Evolutionary conservation across 2,329 filamentous ascomycete genomes (phyloP).

Genomic region (Trichoderma brevicompactum): DNA sequence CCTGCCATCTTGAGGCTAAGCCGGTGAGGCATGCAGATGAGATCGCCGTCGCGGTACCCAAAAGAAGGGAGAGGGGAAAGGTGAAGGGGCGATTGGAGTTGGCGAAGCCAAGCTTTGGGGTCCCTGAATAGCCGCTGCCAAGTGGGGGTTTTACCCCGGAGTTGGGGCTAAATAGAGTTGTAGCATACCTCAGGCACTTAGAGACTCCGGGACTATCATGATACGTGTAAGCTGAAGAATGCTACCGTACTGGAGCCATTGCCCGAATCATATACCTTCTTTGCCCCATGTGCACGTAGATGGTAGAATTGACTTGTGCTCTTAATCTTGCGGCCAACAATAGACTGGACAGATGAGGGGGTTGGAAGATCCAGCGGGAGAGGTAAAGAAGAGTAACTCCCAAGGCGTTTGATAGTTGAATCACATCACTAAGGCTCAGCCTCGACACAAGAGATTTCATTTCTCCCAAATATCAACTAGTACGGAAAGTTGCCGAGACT

Average conservation of each 20-base stretch:
- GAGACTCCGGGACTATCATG: too few species aligned
- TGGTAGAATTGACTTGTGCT: too few species aligned
- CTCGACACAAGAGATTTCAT: too few species aligned
- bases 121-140: neutral
- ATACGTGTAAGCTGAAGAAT: neutral
- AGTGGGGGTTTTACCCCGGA: conserved; percentile 2
- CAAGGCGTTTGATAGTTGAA: too few species aligned
- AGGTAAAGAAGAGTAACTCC: too few species aligned
- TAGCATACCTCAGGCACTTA: neutral
- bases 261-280: neutral
- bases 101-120: neutral
- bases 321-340: too few species aligned
- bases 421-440: too few species aligned
- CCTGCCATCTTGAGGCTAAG: neutral
- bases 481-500: neutral
- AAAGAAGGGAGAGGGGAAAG: neutral
- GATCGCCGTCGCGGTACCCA: neutral
- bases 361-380: too few species aligned
- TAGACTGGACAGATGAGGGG: too few species aligned
- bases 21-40: neutral
- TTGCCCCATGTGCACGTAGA: neutral
- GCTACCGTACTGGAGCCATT: neutral
- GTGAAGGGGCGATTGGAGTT: neutral
- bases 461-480: neutral
- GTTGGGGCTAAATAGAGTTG: conserved; percentile 13